A percentile compares a stretch with the other conserved stretches of the same genome.
Evolutionary conservation across 78 protist species (phyloP).

Genomic region (Dictyostelium brefeldianum): DNA sequence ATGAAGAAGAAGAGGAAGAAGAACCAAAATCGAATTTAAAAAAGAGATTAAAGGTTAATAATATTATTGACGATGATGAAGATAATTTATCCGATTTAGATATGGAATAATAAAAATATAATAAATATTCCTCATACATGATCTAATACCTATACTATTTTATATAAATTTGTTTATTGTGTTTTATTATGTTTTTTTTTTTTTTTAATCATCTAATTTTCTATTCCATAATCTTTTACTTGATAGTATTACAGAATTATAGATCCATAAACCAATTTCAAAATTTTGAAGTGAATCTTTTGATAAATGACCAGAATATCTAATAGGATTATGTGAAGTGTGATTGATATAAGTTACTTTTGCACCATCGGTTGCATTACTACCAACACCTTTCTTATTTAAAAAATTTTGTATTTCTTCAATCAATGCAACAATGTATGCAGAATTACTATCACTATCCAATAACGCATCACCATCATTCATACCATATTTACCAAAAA

Average conservation of each 20-base stretch:
- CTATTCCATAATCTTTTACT: slow-evolving; percentile 22
- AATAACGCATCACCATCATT: slow-evolving; percentile 71
- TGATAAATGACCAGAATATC: slow-evolving; percentile 57
- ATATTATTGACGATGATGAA: slow-evolving; percentile 1
- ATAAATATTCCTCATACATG: neutral
- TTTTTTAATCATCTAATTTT: slow-evolving; percentile 12
- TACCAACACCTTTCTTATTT: slow-evolving; percentile 37
- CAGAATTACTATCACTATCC: slow-evolving; percentile 24
- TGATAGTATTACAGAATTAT: slow-evolving; percentile 22
- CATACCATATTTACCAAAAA: slow-evolving; percentile 71
- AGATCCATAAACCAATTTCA: slow-evolving; percentile 46
- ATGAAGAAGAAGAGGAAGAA: neutral
- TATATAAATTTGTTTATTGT: neutral
- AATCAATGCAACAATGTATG: slow-evolving; percentile 18
- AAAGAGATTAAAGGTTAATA: neutral
- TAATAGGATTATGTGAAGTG: slow-evolving; percentile 62
- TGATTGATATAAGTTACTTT: slow-evolving; percentile 2
- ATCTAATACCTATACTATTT: too few species aligned
- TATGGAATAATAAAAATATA: neutral
- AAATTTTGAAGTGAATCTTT: neutral
- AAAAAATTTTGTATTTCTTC: slow-evolving; percentile 59
- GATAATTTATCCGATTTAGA: slow-evolving; percentile 25
- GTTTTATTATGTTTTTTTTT: neutral
- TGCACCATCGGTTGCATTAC: slow-evolving; percentile 16
- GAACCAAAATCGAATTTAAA: neutral